Base-by-base conservation (phyloP, 768 basidiomycete species). In the Aureoboletus auriporus region DNA sequence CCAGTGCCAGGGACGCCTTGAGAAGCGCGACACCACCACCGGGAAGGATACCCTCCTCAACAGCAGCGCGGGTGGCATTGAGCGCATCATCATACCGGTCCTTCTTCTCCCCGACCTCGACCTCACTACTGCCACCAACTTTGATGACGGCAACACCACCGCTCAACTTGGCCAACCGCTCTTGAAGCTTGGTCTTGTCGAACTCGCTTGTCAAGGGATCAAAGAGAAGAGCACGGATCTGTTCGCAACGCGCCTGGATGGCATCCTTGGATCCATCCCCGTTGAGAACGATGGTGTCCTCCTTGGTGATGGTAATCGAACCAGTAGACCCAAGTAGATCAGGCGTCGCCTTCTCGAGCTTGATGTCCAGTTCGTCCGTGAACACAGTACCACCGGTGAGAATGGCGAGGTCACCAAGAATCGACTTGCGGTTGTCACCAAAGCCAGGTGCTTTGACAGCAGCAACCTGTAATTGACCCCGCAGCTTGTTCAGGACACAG, bases 71-170 rank as follows among this genome's bases (percentile, higher is more conserved):
- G 5, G 95, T 98, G n/a, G 94, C 93, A 68, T 96, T 96, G 40
- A 97, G 78, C 1, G 94, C 94, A 64, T 95, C 93, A 58, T 97
- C 94, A 63, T 96, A 97, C 33, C 94, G 80, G 67, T 98, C 95
- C 83, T 98, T 96, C 90, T 97, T 98, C 80, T 98, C 95, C 7
- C 94, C 79, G 51, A 98, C 95, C 72, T 97, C 95, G 44, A 97
- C 95, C 69, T 98, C 95, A 44, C 79, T 83, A 20, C 85, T 74
- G 14, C 95, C 95, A 47, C 95, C 95, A 53, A 97, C 95, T 72
- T 92, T 93, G 79, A 97, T 97, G 71, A 98, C 94, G 13, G 95
- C 95, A 40, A 98, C 95, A 70, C 95, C 94, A 39, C 95, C 95
- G 38, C 81, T 82, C 45, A 98, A 77, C 79, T 99, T 98, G 54